Conservation (phyloP, 2,329 filamentous ascomycete species). For the Nemania serpens region DNA sequence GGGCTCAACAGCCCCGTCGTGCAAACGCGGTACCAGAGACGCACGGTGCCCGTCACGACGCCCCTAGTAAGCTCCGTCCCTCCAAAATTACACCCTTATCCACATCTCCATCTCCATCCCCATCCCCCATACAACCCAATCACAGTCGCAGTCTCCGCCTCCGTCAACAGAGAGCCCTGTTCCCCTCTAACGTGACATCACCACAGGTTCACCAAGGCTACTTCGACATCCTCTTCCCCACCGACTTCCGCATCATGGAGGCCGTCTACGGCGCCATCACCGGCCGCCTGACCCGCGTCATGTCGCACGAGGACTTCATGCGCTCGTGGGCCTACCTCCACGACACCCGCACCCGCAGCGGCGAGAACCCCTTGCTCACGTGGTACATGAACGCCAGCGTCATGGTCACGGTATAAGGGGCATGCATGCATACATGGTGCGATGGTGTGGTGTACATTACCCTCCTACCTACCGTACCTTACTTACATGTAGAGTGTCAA, state of each 20-base stretch:
- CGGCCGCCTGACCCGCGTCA: slow-evolving; percentile 84
- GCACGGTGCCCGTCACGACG: slow-evolving; percentile 87
- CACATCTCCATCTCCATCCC: neutral
- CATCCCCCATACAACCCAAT: neutral
- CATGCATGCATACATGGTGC: neutral
- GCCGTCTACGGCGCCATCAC: slow-evolving; percentile 92
- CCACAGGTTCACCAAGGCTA: slow-evolving; percentile 91
- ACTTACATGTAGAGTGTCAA: too few relatives aligned
- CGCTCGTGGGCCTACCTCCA: slow-evolving; percentile 86
- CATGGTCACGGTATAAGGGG: slow-evolving; percentile 59
- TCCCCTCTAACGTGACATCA: neutral
- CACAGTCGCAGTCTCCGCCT: too few relatives aligned
- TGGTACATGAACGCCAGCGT: slow-evolving; percentile 98
- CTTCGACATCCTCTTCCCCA: slow-evolving; percentile 98
- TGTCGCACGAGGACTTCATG: slow-evolving; percentile 90
- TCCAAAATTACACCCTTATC: neutral
- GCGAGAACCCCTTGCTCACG: slow-evolving; percentile 88
- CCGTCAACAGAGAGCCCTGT: too few relatives aligned
- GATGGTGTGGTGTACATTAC: neutral
- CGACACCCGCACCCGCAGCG: slow-evolving; percentile 84
- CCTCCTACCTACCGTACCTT: too few relatives aligned
- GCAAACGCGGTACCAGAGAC: slow-evolving; percentile 87
- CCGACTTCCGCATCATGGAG: slow-evolving; percentile 89
- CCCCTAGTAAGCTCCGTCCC: slow-evolving; percentile 71
- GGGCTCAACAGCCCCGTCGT: slow-evolving; percentile 94